Evolutionary conservation across 2,329 filamentous ascomycete genomes (phyloP).

Genomic region (Metarhizium humberi): DNA sequence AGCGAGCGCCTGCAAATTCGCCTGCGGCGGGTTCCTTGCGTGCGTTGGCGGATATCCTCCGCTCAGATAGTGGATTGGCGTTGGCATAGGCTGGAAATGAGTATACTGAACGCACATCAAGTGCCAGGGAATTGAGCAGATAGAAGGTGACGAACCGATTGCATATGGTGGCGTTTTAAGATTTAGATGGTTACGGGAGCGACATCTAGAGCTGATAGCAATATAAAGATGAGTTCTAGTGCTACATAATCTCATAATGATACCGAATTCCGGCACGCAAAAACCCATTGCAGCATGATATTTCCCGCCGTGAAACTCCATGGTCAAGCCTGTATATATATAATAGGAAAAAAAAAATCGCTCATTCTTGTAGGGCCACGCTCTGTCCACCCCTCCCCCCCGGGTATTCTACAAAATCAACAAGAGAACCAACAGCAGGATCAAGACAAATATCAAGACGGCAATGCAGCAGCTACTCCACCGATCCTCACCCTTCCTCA

Average conservation of each 20-base stretch:
- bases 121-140: not conserved
- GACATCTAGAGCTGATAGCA: not conserved
- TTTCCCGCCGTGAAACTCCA: not conserved
- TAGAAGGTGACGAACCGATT: not conserved
- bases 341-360: not conserved
- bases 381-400: not conserved
- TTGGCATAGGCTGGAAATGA: slow-evolving; percentile 21
- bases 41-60: slow-evolving; percentile 45
- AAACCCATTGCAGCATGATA: not conserved
- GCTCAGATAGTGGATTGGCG: slow-evolving; percentile 38
- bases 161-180: slow-evolving; percentile 2
- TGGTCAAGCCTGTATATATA: not conserved
- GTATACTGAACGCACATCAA: not conserved
- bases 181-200: not conserved
- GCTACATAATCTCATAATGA: not conserved
- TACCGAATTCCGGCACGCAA: not conserved
- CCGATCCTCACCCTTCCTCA: slow-evolving; percentile 82
- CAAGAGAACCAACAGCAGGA: slow-evolving; percentile 76
- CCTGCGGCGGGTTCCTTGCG: slow-evolving; percentile 41
- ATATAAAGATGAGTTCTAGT: not conserved
- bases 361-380: not conserved
- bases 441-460: slow-evolving; percentile 77
- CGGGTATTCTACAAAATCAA: slow-evolving; percentile 41
- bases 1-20: slow-evolving; percentile 36
- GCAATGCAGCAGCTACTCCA: slow-evolving; percentile 86